phyloP scores from a whole-genome alignment of 73 alveolate genomes.

The Uronychia setigera region DNA sequence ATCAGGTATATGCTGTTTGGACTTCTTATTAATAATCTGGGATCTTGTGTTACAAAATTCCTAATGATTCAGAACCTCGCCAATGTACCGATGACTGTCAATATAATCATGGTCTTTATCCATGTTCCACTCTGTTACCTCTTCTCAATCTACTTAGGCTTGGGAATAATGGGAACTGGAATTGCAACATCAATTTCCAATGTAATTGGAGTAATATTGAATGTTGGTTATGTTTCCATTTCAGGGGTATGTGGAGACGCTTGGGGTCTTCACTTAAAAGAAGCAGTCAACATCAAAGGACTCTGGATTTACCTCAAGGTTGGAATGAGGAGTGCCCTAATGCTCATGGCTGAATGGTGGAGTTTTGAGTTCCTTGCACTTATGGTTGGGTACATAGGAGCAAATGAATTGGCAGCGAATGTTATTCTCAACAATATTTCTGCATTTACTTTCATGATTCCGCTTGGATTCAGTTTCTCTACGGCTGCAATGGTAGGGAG shows the following conservation, averaged over 20 bases:
- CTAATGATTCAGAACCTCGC: constrained; percentile 6
- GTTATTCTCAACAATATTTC: not conserved
- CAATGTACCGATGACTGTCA: not conserved
- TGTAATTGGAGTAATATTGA: not conserved
- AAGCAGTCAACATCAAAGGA: not conserved
- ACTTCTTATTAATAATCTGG: not conserved
- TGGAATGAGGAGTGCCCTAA: constrained; percentile 14
- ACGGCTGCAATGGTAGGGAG: constrained; percentile 24
- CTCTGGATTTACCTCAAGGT: constrained; percentile 9
- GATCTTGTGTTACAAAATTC: constrained; percentile 20
- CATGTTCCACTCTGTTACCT: constrained; percentile 6
- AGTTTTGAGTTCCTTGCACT: constrained; percentile 19
- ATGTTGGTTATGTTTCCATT: not conserved
- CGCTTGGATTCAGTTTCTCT: constrained; percentile 9
- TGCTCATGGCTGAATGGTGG: constrained; percentile 36
- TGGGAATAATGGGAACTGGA: constrained; percentile 35
- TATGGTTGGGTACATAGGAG: constrained; percentile 25
- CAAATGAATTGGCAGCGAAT: constrained; percentile 3
- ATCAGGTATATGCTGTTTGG: constrained; percentile 16
- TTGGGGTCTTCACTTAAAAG: constrained; percentile 6
- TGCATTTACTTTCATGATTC: not conserved
- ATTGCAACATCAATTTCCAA: constrained; percentile 14
- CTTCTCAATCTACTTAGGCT: not conserved
- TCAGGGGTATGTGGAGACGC: not conserved
- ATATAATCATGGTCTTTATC: not conserved